Percentiles rank a stretch among this genome's conserved stretches.
Conservation (phyloP, 2,329 filamentous ascomycete species). For the Colletotrichum abscissum region DNA sequence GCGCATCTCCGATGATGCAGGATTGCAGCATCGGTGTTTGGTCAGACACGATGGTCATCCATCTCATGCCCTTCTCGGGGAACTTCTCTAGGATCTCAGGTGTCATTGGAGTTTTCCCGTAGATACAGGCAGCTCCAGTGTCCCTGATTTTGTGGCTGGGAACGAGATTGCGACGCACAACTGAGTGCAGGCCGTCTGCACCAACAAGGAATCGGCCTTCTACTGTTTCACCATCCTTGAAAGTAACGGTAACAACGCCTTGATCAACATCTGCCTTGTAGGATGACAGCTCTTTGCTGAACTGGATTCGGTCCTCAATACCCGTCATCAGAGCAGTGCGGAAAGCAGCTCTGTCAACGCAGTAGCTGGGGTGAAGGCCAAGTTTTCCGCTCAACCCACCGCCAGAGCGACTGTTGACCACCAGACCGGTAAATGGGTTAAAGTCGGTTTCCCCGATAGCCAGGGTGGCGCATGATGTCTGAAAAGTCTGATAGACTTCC, state of each 20-base stretch:
- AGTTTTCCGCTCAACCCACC: slow-evolving; percentile 66
- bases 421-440: slow-evolving; percentile 1
- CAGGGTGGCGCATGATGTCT: slow-evolving; percentile 4
- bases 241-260: slow-evolving; percentile 66
- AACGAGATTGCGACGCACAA: slow-evolving; percentile 60
- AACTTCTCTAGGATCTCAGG: slow-evolving; percentile 65
- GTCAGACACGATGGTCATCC: slow-evolving; percentile 69
- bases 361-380: slow-evolving; percentile 49
- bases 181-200: slow-evolving; percentile 73
- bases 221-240: slow-evolving; percentile 68
- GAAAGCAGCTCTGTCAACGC: slow-evolving; percentile 73
- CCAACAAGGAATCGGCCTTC: slow-evolving; percentile 70
- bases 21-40: slow-evolving; percentile 72
- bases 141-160: slow-evolving; percentile 66
- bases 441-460: slow-evolving; percentile 13
- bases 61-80: slow-evolving; percentile 72
- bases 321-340: slow-evolving; percentile 67
- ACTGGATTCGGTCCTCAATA: slow-evolving; percentile 65
- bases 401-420: slow-evolving; percentile 46
- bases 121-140: slow-evolving; percentile 71
- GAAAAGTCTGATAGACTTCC: slow-evolving; percentile 5
- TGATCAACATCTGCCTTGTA: slow-evolving; percentile 63
- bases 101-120: slow-evolving; percentile 71
- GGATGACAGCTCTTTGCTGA: slow-evolving; percentile 65
- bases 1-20: slow-evolving; percentile 66